These are phyloP conservation scores for Debaryomyces maramus DNA, from an alignment of 805 yeast genomes.

Conservation along the genomic window DNA sequence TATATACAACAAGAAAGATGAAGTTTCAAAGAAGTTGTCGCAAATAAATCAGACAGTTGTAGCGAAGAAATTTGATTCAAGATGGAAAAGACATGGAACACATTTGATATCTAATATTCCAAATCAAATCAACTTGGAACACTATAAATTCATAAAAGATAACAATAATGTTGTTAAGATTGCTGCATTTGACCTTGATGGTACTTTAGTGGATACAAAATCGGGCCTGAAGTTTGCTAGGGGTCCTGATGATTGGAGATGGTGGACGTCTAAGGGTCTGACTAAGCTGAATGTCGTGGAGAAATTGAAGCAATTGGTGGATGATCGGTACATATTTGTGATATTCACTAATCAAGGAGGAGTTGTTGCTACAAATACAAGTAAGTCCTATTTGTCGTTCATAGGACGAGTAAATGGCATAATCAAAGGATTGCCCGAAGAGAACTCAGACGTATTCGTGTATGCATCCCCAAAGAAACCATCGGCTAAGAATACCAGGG, in stretches of 20 bases:
- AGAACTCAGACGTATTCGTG: slow-evolving; percentile 35
- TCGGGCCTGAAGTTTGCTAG: slow-evolving; percentile 60
- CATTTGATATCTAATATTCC: slow-evolving; percentile 48
- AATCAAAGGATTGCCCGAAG: slow-evolving; percentile 23
- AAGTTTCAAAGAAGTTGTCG: not conserved
- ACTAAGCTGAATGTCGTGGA: slow-evolving; percentile 17
- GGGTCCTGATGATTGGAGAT: slow-evolving; percentile 71
- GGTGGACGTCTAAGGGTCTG: slow-evolving; percentile 25
- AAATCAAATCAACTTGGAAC: slow-evolving; percentile 3
- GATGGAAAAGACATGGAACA: slow-evolving; percentile 36
- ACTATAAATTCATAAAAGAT: slow-evolving; percentile 1
- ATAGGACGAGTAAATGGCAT: slow-evolving; percentile 42
- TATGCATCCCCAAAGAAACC: slow-evolving; percentile 68
- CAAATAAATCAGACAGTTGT: not conserved
- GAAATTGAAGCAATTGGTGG: slow-evolving; percentile 21
- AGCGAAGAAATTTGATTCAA: slow-evolving; percentile 3
- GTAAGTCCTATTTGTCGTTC: slow-evolving; percentile 43
- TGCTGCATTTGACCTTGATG: slow-evolving; percentile 86
- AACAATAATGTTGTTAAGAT: slow-evolving; percentile 29
- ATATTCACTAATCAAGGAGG: slow-evolving; percentile 89
- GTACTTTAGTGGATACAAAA: slow-evolving; percentile 68
- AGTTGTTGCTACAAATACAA: slow-evolving; percentile 38
- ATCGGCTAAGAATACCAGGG: slow-evolving; percentile 19
- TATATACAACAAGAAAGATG: not conserved
- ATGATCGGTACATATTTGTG: slow-evolving; percentile 46